Evolutionary conservation across 805 yeast genomes (phyloP).

Genomic region (Barnettozyma siamensis): DNA sequence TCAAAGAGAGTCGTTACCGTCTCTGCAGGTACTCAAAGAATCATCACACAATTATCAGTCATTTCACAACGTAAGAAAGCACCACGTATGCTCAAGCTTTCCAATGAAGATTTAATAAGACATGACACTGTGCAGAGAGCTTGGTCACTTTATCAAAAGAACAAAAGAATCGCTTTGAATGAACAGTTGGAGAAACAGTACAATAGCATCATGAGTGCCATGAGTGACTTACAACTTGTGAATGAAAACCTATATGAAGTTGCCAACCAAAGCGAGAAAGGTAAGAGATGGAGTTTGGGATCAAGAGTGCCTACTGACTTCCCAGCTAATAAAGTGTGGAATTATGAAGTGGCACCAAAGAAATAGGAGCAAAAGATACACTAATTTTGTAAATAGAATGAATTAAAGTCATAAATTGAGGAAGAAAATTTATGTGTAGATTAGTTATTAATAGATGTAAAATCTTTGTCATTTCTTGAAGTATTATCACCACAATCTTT

Average conservation of each 20-base stretch:
- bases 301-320: slow-evolving; percentile 83
- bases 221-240: slow-evolving; percentile 54
- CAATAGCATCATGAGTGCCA: slow-evolving; percentile 59
- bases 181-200: slow-evolving; percentile 53
- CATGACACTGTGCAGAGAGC: slow-evolving; percentile 80
- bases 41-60: slow-evolving; percentile 60
- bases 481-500: slow-evolving; percentile 22
- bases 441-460: neutral
- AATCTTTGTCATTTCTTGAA: too few relatives aligned
- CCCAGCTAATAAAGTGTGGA: slow-evolving; percentile 83
- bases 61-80: slow-evolving; percentile 82
- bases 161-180: slow-evolving; percentile 38
- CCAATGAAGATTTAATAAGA: slow-evolving; percentile 76
- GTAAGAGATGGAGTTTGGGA: slow-evolving; percentile 72
- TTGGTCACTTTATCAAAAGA: slow-evolving; percentile 62
- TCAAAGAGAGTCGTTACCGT: slow-evolving; percentile 33
- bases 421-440: neutral
- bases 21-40: slow-evolving; percentile 43
- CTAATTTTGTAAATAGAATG: neutral
- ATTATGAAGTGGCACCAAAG: slow-evolving; percentile 38
- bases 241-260: slow-evolving; percentile 51
- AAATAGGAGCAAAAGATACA: neutral
- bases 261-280: slow-evolving; percentile 53
- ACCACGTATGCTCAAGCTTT: slow-evolving; percentile 72
- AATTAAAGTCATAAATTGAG: neutral